phyloP scores from a whole-genome alignment of 202 grass and related monocot species.

The Panicum virgatum region DNA sequence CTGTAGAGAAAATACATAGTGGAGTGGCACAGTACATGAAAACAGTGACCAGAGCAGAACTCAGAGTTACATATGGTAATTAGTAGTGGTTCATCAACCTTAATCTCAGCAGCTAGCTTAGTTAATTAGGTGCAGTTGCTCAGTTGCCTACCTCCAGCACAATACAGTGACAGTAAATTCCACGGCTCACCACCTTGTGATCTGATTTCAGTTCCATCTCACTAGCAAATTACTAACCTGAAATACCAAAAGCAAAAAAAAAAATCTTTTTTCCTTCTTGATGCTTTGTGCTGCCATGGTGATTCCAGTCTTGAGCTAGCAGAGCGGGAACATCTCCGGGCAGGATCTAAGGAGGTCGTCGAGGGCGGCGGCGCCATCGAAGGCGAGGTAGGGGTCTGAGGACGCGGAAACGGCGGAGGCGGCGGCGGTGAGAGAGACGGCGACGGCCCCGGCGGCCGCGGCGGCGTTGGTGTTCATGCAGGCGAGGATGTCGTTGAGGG shows the following conservation, averaged over 20 bases:
- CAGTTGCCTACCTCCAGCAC: constrained; percentile 37
- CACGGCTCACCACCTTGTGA: constrained; percentile 28
- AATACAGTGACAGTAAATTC: constrained; percentile 20
- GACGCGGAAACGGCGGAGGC: background rate
- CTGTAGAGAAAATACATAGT: constrained; percentile 54
- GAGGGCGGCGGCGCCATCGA: constrained; percentile 36
- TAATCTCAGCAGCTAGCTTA: constrained; percentile 42
- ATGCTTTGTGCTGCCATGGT: constrained; percentile 15
- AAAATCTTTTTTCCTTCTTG: background rate
- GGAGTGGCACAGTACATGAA: constrained; percentile 28
- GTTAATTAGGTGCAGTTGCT: constrained; percentile 35
- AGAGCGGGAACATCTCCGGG: constrained; percentile 51
- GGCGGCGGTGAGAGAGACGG: constrained; percentile 14
- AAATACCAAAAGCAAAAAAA: constrained; percentile 49
- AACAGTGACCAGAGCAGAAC: constrained; percentile 18
- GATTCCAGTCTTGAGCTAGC: constrained; percentile 20
- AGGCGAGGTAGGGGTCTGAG: constrained; percentile 34
- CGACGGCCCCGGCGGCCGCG: constrained; percentile 13
- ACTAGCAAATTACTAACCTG: constrained; percentile 35
- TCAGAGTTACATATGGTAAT: constrained; percentile 37
- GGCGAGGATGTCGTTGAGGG: constrained; percentile 66
- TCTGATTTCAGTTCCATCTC: constrained; percentile 4
- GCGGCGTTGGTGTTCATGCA: constrained; percentile 51
- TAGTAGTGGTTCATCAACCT: constrained; percentile 28
- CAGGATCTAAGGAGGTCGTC: constrained; percentile 48